phyloP scores from a whole-genome alignment of 495 filamentous ascomycete species.

The Daldinia concentrica region DNA sequence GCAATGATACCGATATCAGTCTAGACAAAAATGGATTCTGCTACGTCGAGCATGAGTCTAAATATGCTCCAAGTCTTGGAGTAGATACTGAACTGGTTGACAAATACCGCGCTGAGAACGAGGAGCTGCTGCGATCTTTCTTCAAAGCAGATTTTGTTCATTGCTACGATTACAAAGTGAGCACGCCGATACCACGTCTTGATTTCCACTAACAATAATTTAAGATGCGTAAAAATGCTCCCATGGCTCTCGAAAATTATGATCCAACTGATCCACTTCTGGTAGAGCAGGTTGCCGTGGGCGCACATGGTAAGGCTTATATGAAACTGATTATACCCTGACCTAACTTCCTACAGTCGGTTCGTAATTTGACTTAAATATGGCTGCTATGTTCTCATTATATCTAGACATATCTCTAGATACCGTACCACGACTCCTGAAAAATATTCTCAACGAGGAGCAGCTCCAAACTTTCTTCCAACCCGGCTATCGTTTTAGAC shows the following conservation, averaged over 20 bases:
- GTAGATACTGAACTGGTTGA: neutral
- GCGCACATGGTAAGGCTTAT: constrained; percentile 10
- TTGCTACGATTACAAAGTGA: constrained; percentile 21
- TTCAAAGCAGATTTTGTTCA: constrained; percentile 19
- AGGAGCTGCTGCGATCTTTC: constrained; percentile 9
- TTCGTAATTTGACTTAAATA: neutral
- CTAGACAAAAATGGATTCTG: constrained; percentile 25
- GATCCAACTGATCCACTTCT: constrained; percentile 25
- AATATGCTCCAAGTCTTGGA: constrained; percentile 5
- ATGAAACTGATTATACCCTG: neutral
- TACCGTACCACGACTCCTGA: constrained; percentile 20
- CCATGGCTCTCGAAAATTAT: constrained; percentile 18
- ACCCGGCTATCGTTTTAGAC: constrained; percentile 21
- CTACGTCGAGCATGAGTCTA: constrained; percentile 15
- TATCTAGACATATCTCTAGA: constrained; percentile 19
- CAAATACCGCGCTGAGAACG: constrained; percentile 18
- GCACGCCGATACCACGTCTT: neutral
- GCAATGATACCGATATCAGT: neutral
- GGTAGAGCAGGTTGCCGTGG: constrained; percentile 17
- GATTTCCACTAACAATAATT: neutral
- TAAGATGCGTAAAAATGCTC: constrained; percentile 23
- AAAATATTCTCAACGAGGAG: constrained; percentile 19
- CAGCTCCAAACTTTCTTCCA: constrained; percentile 12
- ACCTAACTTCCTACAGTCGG: constrained; percentile 9
- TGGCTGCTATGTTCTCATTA: neutral